Conservation (phyloP, 2,329 filamentous ascomycete species). For the Trichophyton simii region DNA sequence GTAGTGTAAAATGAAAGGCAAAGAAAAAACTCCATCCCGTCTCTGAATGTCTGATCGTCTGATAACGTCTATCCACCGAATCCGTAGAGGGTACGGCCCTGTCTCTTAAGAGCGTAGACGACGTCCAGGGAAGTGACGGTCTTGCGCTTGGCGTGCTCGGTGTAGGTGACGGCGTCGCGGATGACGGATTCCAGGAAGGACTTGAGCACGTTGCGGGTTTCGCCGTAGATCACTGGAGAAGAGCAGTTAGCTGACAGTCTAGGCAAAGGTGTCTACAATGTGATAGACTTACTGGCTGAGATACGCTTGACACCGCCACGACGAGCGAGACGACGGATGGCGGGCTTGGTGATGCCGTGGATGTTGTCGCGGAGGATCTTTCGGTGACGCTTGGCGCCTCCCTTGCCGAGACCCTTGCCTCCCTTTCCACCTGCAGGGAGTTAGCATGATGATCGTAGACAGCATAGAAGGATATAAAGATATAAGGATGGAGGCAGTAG, state of each 20-base stretch:
- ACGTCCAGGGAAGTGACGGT: conserved; percentile 46
- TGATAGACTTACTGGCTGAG: conserved; percentile 60
- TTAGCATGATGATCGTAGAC: conserved; percentile 57
- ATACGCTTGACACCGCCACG: conserved; percentile 99
- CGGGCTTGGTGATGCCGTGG: conserved; percentile 97
- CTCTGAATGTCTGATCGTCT: no score
- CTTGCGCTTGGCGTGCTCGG: conserved; percentile 66
- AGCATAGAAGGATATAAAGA: not conserved
- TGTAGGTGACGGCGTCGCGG: conserved; percentile 68
- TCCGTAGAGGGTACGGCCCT: conserved; percentile 67
- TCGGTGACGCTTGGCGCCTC: conserved; percentile 94
- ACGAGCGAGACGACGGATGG: conserved; percentile 94
- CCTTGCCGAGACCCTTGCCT: conserved; percentile 96
- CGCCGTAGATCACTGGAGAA: conserved; percentile 62
- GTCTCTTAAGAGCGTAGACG: conserved; percentile 51
- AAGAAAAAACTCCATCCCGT: not conserved
- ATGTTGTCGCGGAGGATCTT: conserved; percentile 99
- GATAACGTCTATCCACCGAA: conserved; percentile 61
- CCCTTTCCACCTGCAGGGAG: conserved; percentile 89
- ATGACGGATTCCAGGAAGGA: conserved; percentile 75
- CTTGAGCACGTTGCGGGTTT: conserved; percentile 72
- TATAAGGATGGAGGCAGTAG: not conserved
- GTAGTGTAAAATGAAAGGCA: not conserved
- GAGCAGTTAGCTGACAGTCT: not conserved
- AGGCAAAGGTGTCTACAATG: no score